Evolutionary conservation across 83 land plant genomes (phyloP).

Genomic region (Picea abies): DNA sequence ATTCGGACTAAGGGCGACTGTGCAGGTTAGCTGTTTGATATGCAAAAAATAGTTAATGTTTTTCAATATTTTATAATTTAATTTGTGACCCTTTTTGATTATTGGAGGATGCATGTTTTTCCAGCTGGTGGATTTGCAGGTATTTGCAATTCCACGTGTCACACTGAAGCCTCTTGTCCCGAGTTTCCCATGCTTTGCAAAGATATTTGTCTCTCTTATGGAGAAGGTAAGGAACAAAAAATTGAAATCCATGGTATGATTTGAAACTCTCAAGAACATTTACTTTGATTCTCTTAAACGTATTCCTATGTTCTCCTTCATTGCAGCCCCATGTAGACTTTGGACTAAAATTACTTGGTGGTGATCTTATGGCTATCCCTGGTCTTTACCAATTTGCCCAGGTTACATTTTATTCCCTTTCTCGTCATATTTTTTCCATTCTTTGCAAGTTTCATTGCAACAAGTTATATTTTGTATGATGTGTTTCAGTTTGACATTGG

Average conservation of each 20-base stretch:
- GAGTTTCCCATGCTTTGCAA: constrained; percentile 89
- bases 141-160: constrained; percentile 84
- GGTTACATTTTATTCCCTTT: constrained; percentile 33
- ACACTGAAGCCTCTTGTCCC: constrained; percentile 91
- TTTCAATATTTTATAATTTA: neutral
- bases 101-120: constrained; percentile 16
- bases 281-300: neutral
- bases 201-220: constrained; percentile 87
- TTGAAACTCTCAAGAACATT: neutral
- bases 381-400: constrained; percentile 83
- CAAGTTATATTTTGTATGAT: neutral
- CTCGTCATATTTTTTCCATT: constrained; percentile 4
- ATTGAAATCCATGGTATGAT: neutral
- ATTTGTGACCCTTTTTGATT: neutral
- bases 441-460: neutral
- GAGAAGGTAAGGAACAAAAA: constrained; percentile 63
- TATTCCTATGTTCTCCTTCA: neutral
- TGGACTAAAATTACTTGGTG: constrained; percentile 85
- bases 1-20: constrained; percentile 82
- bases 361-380: constrained; percentile 89
- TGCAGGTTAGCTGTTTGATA: constrained; percentile 53
- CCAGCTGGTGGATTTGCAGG: constrained; percentile 93
- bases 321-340: constrained; percentile 95
- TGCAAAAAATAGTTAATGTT: constrained; percentile 9
- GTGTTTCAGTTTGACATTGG: neutral